Evolutionary conservation across 768 basidiomycete genomes (phyloP).

Genomic region (Amanita phalloides): DNA sequence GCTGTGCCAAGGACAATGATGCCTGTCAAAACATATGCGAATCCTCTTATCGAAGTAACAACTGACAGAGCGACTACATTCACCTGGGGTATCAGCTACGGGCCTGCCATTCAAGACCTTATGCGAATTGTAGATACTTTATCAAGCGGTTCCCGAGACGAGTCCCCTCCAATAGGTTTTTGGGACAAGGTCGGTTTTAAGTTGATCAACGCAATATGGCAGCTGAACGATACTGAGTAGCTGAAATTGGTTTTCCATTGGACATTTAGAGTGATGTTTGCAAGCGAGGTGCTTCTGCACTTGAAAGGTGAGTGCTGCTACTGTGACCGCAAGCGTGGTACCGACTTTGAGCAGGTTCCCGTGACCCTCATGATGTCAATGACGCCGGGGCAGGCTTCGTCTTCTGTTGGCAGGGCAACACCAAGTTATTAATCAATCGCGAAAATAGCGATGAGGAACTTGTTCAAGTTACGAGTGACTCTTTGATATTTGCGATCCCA

Average conservation of each 20-base stretch:
- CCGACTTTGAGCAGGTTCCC: conserved; percentile 42
- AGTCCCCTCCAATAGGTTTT: conserved; percentile 78
- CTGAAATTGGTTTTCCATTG: conserved; percentile 78
- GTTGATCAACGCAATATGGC: background rate
- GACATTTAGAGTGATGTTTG: conserved; percentile 58
- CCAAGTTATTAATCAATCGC: conserved; percentile 59
- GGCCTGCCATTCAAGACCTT: conserved; percentile 78
- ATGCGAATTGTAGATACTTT: conserved; percentile 76
- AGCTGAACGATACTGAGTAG: conserved; percentile 21
- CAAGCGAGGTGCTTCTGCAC: conserved; percentile 63
- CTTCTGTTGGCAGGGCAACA: conserved; percentile 71
- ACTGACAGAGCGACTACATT: conserved; percentile 59
- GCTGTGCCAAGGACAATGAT: conserved; percentile 84
- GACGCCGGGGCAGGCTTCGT: conserved; percentile 81
- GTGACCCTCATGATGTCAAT: conserved; percentile 64
- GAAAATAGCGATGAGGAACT: conserved; percentile 66
- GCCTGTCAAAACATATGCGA: conserved; percentile 89
- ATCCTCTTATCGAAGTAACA: conserved; percentile 58
- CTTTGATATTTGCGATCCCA: conserved; percentile 77
- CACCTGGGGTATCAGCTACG: conserved; percentile 85
- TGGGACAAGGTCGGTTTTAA: conserved; percentile 76
- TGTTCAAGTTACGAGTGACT: conserved; percentile 72
- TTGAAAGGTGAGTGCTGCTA: conserved; percentile 58
- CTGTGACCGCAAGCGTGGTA: background rate
- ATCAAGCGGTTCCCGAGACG: conserved; percentile 66